Evolutionary conservation across 2,329 filamentous ascomycete genomes (phyloP), one percentile per base, ranked within the genome.

Genomic region (Sporothrix pallida): DNA sequence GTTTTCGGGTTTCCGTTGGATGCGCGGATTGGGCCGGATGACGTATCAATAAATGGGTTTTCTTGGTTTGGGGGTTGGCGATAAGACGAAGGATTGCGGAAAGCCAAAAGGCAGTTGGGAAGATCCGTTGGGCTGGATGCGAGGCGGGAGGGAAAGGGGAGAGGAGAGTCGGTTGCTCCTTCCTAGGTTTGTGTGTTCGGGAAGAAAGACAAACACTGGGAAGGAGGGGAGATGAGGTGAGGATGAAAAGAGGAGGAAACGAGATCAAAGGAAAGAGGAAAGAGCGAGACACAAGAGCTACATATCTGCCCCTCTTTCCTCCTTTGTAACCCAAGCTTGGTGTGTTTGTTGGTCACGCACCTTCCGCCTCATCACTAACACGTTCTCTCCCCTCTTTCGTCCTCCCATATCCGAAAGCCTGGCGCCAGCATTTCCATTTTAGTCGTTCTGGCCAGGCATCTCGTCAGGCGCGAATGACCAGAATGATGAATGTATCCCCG

Each of bases 271-370:
- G 31, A 48, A 71, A 26, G 31, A 10, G 26, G 54, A 62, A 20
- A 48, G 26, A 60, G 13, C 37, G 37, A 71, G 10, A 50, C 15
- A 42, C 37, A 9, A 37, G 50, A 17, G 23, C 3, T 20, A 48
- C 20, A 56, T 20, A 37, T 31, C 54, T 50, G 54, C 70, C 54
- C 44, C 48, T 56, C 71, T n/a, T 67, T 63, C 26, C 26, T 13
- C 50, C 56, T 63, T 44, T 63, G 23, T 60, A 54, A 23, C 23
- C 26, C 44, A 26, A 31, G 31, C 31, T 56, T 17, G 65, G 44
- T 68, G 63, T 23, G 23, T 56, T 26, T 31, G 60, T 15, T 31
- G 46, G 65, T 68, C 65, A 52, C 65, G 65, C 65, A 31, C 46
- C 23, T 23, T 23, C 10, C 37, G 4, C 42, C 42, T 48, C 42